Percentiles rank a stretch among this genome's conserved stretches.
These are phyloP conservation scores for Lentinula sp. DNA, from an alignment of 768 basidiomycete species.

Conservation along the genomic window DNA sequence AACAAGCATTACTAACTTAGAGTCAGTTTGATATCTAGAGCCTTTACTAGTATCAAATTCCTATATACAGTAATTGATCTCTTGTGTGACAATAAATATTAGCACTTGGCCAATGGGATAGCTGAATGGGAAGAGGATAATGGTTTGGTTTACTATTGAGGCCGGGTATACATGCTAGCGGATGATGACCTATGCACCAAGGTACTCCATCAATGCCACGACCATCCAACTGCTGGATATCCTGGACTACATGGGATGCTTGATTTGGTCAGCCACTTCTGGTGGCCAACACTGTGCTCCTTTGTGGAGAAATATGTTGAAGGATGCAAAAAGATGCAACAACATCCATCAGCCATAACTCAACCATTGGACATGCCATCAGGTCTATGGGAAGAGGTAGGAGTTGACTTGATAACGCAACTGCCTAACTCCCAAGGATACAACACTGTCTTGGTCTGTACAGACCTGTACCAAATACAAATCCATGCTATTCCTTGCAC, in stretches of 20 bases:
- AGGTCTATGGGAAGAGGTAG: constrained; percentile 15
- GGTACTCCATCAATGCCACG: not conserved
- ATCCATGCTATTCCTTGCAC: constrained; percentile 18
- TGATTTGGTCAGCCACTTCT: constrained; percentile 15
- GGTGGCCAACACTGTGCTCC: constrained; percentile 8
- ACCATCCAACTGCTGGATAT: not conserved
- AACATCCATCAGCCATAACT: not conserved
- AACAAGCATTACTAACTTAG: no score
- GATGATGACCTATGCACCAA: not conserved
- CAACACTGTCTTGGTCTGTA: constrained; percentile 13
- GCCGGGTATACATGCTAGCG: not conserved
- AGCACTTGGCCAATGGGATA: no score
- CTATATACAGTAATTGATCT: no score
- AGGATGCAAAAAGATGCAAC: constrained; percentile 17
- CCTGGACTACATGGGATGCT: not conserved
- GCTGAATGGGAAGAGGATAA: no score
- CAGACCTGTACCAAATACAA: constrained; percentile 20
- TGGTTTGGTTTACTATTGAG: not conserved
- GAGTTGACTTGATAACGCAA: constrained; percentile 17
- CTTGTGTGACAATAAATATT: no score
- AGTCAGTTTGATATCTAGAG: no score
- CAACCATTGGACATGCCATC: not conserved
- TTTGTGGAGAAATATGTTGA: constrained; percentile 20
- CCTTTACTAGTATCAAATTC: no score
- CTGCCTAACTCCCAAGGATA: constrained; percentile 13